A percentile compares a stretch with the other conserved stretches of the same genome.
phyloP scores from a whole-genome alignment of 306 rosid species.

The Quercus gilva region DNA sequence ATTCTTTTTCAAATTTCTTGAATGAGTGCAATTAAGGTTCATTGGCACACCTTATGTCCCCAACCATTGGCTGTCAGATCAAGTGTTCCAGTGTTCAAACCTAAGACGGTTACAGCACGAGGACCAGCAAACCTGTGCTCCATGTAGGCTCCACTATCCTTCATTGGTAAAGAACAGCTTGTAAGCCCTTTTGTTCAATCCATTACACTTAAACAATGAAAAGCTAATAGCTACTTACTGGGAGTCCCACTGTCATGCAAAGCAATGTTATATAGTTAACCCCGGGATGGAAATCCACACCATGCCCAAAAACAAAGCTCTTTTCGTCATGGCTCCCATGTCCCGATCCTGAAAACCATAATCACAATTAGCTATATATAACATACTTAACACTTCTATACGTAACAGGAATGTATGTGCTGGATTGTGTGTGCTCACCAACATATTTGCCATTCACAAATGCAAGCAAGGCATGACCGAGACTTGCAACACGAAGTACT shows the following conservation, averaged over 20 bases:
- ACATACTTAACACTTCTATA: not conserved
- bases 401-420: not conserved
- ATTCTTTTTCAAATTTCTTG: not conserved
- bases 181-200: constrained; percentile 3
- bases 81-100: constrained; percentile 56
- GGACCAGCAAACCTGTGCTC: constrained; percentile 86
- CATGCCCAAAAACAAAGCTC: constrained; percentile 39
- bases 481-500: constrained; percentile 52
- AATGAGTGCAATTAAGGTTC: not conserved
- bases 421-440: constrained; percentile 43
- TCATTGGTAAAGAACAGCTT: constrained; percentile 10
- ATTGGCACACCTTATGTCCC: constrained; percentile 70
- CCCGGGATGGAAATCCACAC: constrained; percentile 45
- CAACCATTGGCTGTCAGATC: constrained; percentile 55
- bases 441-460: constrained; percentile 59
- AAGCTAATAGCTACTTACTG: constrained; percentile 52
- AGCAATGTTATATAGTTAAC: constrained; percentile 50
- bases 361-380: not conserved
- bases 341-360: constrained; percentile 42
- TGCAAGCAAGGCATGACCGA: constrained; percentile 69
- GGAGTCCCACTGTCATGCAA: constrained; percentile 63
- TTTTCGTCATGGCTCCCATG: constrained; percentile 73
- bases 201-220: not conserved
- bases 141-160: constrained; percentile 99
- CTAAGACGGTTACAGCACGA: constrained; percentile 41